Evolutionary conservation across 2,329 filamentous ascomycete genomes (phyloP), one percentile per base, ranked within the genome.

Genomic region (Curvularia sp.): DNA sequence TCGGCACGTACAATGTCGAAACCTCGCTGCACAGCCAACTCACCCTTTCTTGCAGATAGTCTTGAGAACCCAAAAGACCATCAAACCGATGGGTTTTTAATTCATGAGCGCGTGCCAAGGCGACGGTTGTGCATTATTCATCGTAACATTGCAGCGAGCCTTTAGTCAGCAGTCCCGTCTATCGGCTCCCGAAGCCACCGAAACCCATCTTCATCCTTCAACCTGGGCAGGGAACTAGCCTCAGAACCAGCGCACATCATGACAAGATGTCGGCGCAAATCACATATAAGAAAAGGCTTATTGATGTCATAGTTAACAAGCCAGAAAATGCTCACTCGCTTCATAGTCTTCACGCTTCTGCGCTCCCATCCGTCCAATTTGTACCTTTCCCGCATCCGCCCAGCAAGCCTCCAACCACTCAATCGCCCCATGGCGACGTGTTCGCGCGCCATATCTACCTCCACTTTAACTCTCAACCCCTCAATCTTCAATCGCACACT

Each of bases 401-500:
- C 45, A 18, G 32, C 55, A 3, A 45, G 32, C 32, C 8, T 45
- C 50, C 49, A n/a, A 13, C 38, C 59, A 32, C 3, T 38, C 30
- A 51, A 18, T 32, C 10, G 39, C 32, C 13, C 25, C n/a, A 28
- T 23, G 7, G 12, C 23, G 7, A 23, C 53, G 21, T 38, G 23
- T 4, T 23, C 48, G 18, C 71, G 67, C 59, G 51, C 63, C 21
- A 76, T 76, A 70, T 70, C 73, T n/a, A 55, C 68, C 7, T 43
- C 59, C 9, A 9, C 47, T 1, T 71, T 72, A 69, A 63, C 60
- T 3, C 74, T 81, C 42, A 74, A 80, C 63, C 72, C 65, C 32
- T 63, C 50, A 21, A 69, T 81, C 63, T 80, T 80, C 70, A 80
- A 78, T 47, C 67, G 68, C 0, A 49, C 63, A 0, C 67, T 81